Conservation (phyloP, 106 monocot genomes). For the Triglochin maritima region DNA sequence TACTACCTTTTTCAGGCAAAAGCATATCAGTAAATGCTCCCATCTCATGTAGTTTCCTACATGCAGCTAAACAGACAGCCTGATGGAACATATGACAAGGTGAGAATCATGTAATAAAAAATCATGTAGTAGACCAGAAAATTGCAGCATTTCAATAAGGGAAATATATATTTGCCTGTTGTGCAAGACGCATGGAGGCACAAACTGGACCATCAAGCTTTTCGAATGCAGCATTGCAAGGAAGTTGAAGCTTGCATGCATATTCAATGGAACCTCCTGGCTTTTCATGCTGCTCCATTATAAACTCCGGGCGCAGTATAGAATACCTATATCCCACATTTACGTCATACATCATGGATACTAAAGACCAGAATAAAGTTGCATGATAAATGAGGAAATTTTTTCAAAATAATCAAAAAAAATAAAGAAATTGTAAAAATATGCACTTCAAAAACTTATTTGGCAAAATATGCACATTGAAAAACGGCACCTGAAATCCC, state of each 20-base stretch:
- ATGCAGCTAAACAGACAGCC: constrained; percentile 97
- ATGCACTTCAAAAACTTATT: too few species aligned
- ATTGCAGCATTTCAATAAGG: background rate
- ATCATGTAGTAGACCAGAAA: background rate
- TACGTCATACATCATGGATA: too few species aligned
- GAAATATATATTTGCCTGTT: constrained; percentile 41
- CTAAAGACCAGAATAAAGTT: background rate
- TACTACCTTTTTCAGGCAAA: constrained; percentile 86
- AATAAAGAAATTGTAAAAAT: too few species aligned
- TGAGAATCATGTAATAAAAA: background rate
- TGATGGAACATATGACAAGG: constrained; percentile 12
- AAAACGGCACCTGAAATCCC: too few species aligned
- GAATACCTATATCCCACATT: constrained; percentile 53
- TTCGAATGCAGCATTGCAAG: constrained; percentile 96
- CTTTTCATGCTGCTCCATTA: constrained; percentile 81
- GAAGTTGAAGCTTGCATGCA: constrained; percentile 96
- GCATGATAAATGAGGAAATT: too few species aligned
- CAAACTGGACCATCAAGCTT: constrained; percentile 91
- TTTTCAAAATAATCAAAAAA: too few species aligned
- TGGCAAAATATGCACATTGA: too few species aligned
- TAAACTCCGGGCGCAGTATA: constrained; percentile 95
- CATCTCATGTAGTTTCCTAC: constrained; percentile 99
- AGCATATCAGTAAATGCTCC: constrained; percentile 98
- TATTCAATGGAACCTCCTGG: constrained; percentile 64
- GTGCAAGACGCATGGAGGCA: constrained; percentile 87